Conservation (phyloP, 441 rosid genomes). For the Erodium texanum region DNA sequence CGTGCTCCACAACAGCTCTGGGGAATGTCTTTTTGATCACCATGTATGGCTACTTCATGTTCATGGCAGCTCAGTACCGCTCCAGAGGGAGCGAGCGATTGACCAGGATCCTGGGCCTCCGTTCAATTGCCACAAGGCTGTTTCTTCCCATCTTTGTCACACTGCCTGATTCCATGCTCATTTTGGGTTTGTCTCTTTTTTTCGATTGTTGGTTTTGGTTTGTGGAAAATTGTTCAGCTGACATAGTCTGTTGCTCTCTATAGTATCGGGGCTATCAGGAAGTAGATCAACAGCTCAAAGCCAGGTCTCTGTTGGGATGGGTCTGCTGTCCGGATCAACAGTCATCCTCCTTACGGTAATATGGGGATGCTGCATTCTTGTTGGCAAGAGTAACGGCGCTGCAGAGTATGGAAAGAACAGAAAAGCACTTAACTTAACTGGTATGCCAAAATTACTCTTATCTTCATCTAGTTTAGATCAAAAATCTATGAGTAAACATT, state of each 20-base stretch:
- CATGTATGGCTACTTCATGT: constrained; percentile 81
- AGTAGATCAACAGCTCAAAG: constrained; percentile 58
- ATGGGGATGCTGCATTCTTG: constrained; percentile 80
- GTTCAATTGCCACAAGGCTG: constrained; percentile 62
- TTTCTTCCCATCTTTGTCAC: constrained; percentile 84
- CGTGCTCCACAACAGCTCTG: constrained; percentile 62
- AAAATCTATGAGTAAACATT: too few species aligned
- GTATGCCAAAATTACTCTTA: constrained; percentile 21
- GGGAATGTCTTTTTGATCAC: constrained; percentile 75
- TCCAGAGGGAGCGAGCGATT: constrained; percentile 86
- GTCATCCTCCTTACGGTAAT: constrained; percentile 82
- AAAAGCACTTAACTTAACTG: constrained; percentile 45
- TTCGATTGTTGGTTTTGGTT: neutral
- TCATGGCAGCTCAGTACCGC: constrained; percentile 59
- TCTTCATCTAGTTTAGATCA: too few species aligned
- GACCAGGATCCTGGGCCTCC: constrained; percentile 79
- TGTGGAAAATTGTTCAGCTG: neutral
- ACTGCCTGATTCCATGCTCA: constrained; percentile 92
- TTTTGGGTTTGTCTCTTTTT: constrained; percentile 46
- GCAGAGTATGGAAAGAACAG: constrained; percentile 46
- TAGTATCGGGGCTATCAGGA: constrained; percentile 94
- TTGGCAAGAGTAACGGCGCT: constrained; percentile 56
- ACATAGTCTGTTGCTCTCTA: neutral
- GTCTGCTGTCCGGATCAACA: constrained; percentile 88
- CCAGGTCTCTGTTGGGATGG: constrained; percentile 95